Conservation (phyloP, 257 asterid species). For the Gentiana straminea region DNA sequence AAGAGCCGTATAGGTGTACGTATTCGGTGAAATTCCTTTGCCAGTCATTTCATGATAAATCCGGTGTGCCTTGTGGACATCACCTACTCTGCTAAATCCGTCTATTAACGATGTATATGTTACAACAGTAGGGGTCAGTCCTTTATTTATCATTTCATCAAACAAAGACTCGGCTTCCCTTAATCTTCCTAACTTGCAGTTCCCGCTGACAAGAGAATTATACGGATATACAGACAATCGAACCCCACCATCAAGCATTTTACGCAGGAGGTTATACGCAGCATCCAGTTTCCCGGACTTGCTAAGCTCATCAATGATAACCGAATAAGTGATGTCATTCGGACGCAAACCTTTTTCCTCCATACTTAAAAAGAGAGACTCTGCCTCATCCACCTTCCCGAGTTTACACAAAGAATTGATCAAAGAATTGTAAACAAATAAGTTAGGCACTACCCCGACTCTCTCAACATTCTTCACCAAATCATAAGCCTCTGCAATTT, state of each 20-base stretch:
- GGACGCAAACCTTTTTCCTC: conserved; percentile 43
- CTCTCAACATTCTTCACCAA: conserved; percentile 44
- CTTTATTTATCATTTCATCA: conserved; percentile 45
- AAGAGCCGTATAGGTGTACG: conserved; percentile 57
- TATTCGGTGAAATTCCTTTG: conserved; percentile 69
- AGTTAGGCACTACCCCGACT: conserved; percentile 53
- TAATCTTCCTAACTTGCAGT: conserved; percentile 57
- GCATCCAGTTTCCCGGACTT: conserved; percentile 51
- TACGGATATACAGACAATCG: conserved; percentile 45
- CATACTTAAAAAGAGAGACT: conserved; percentile 46
- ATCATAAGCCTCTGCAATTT: conserved; percentile 36
- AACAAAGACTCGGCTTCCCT: conserved; percentile 38
- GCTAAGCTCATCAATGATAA: conserved; percentile 50
- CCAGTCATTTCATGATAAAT: conserved; percentile 75
- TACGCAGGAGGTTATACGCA: conserved; percentile 38
- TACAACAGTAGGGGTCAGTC: conserved; percentile 66
- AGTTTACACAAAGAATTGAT: conserved; percentile 57
- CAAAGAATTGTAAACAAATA: conserved; percentile 67
- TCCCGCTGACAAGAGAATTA: conserved; percentile 67
- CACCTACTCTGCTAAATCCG: conserved; percentile 60
- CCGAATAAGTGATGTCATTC: conserved; percentile 53
- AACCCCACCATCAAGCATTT: conserved; percentile 43
- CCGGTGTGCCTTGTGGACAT: conserved; percentile 52
- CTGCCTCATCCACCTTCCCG: conserved; percentile 45
- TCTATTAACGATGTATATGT: conserved; percentile 81